phyloP scores from a whole-genome alignment of 495 filamentous ascomycete species.

The Alectoria sarmentosa region DNA sequence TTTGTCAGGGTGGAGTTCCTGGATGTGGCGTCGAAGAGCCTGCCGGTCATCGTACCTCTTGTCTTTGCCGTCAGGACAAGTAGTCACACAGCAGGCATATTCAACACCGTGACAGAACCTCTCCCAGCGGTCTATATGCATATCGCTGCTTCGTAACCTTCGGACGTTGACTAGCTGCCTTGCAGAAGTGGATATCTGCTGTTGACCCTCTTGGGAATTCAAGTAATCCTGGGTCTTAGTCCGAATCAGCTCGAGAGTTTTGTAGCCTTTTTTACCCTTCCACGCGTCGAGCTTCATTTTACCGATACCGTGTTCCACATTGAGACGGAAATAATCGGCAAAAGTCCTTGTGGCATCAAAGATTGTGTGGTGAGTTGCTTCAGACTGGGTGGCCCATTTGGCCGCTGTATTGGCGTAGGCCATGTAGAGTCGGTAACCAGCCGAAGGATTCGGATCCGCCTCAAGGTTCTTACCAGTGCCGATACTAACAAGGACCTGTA shows the following conservation, averaged over 20 bases:
- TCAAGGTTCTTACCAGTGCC: slow-evolving; percentile 27
- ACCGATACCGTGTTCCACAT: slow-evolving; percentile 18
- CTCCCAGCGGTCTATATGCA: slow-evolving; percentile 5
- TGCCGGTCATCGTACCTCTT: slow-evolving; percentile 3
- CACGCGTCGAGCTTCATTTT: slow-evolving; percentile 23
- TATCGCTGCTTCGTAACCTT: neutral
- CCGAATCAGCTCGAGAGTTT: slow-evolving; percentile 8
- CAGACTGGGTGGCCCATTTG: slow-evolving; percentile 17
- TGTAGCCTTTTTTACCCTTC: slow-evolving; percentile 7
- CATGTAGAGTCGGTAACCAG: neutral
- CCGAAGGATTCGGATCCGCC: neutral
- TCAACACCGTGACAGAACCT: slow-evolving; percentile 14
- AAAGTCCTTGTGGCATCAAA: neutral
- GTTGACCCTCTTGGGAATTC: neutral
- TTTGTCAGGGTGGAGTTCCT: neutral
- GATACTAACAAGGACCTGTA: slow-evolving; percentile 26
- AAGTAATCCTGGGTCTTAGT: slow-evolving; percentile 13
- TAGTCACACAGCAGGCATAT: slow-evolving; percentile 4
- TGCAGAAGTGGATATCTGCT: neutral
- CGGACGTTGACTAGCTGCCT: slow-evolving; percentile 1
- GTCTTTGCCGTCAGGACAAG: neutral
- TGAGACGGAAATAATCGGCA: slow-evolving; percentile 16
- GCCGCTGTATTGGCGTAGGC: slow-evolving; percentile 10
- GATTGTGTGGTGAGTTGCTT: slow-evolving; percentile 10
- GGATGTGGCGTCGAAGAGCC: slow-evolving; percentile 7